Evolutionary conservation across 306 rosid genomes (phyloP).

Genomic region (Morella rubra): DNA sequence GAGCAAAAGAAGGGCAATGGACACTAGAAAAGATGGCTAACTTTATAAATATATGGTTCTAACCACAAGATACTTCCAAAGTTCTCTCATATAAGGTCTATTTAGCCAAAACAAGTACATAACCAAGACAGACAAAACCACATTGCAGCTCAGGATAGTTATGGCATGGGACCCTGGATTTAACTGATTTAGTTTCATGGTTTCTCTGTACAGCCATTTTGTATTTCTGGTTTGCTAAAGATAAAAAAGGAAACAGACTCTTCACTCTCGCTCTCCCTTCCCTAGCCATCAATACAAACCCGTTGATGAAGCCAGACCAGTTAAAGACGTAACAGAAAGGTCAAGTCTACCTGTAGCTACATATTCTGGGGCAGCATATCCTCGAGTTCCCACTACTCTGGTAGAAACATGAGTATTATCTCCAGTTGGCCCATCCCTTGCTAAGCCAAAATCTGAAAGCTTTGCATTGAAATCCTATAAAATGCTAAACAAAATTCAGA

Average conservation of each 20-base stretch:
- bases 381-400: slow-evolving; percentile 82
- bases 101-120: not conserved
- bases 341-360: slow-evolving; percentile 75
- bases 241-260: not conserved
- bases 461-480: slow-evolving; percentile 75
- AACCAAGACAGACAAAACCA: not conserved
- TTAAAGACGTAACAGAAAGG: slow-evolving; percentile 7
- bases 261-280: not conserved
- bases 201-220: not conserved
- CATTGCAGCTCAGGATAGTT: not conserved
- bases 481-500: slow-evolving; percentile 18
- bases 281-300: not conserved
- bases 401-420: slow-evolving; percentile 97
- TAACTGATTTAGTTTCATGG: not conserved
- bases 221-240: not conserved
- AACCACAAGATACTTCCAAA: no score
- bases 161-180: not conserved
- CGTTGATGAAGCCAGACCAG: slow-evolving; percentile 11
- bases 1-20: no score
- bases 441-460: slow-evolving; percentile 94
- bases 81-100: not conserved
- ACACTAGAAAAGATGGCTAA: no score
- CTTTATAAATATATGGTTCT: no score
- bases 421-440: slow-evolving; percentile 98
- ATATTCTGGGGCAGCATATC: slow-evolving; percentile 98